These are phyloP conservation scores for Nicotiana noctiflora DNA, from an alignment of 257 asterid genomes.

Conservation along the genomic window DNA sequence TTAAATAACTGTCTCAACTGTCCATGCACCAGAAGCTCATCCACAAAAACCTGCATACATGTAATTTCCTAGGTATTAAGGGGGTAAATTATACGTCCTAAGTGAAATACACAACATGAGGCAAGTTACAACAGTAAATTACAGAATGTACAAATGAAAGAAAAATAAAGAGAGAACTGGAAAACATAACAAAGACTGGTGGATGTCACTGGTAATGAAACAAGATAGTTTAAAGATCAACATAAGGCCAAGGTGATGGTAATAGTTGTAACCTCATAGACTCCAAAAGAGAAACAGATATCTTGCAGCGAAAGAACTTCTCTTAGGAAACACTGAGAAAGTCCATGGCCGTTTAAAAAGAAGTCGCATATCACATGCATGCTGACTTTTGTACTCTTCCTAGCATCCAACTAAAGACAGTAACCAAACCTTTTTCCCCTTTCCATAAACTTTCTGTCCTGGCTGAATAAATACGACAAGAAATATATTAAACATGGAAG, in stretches of 20 bases:
- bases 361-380: background rate
- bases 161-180: background rate
- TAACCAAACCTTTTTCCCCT: background rate
- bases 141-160: background rate
- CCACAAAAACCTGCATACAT: conserved; percentile 56
- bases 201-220: background rate
- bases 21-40: conserved; percentile 59
- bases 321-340: background rate
- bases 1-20: conserved; percentile 36
- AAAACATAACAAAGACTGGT: background rate
- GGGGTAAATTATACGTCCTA: conserved; percentile 1
- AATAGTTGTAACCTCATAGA: background rate
- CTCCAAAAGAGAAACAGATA: background rate
- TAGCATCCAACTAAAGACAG: background rate
- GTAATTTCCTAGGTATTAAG: conserved; percentile 9
- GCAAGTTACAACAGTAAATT: background rate
- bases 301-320: background rate
- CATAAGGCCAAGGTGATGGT: background rate
- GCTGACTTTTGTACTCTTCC: background rate
- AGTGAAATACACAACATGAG: background rate
- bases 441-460: background rate
- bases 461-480: background rate
- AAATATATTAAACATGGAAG: background rate
- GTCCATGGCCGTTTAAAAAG: background rate
- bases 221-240: background rate